phyloP scores from a whole-genome alignment of 2,329 filamentous ascomycete genomes.

The Alternaria alternata region DNA sequence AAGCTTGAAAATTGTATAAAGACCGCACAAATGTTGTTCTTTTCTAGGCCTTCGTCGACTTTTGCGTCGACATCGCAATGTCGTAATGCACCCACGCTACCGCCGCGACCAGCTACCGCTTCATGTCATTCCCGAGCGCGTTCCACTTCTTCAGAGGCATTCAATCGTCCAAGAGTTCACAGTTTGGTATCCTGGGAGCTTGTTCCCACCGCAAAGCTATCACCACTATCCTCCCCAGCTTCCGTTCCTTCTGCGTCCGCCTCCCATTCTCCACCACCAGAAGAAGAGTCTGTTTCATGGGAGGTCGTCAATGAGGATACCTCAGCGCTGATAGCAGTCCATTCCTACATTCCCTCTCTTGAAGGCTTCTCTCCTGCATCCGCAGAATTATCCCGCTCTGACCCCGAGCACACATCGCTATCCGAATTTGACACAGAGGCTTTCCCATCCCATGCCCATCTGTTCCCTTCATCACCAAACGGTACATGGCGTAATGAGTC shows the following conservation, averaged over 20 bases:
- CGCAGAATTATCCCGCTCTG: neutral
- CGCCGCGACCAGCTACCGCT: neutral
- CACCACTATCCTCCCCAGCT: neutral
- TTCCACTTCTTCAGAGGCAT: neutral
- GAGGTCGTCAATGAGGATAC: no score
- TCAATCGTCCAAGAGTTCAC: neutral
- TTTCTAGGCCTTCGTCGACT: neutral
- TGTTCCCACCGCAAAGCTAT: neutral
- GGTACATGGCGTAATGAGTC: constrained; percentile 13
- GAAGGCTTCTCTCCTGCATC: neutral
- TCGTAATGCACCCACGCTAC: neutral
- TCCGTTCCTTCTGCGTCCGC: no score
- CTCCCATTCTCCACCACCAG: neutral
- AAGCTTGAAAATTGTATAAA: neutral
- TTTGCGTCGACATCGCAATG: neutral
- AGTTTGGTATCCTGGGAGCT: neutral
- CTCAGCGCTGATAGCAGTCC: neutral
- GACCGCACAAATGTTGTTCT: neutral
- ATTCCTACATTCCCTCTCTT: neutral
- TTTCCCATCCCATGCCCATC: constrained; percentile 15
- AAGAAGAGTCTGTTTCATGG: neutral
- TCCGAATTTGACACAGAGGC: constrained; percentile 11
- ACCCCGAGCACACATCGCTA: neutral
- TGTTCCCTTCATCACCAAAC: constrained; percentile 20
- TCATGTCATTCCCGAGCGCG: neutral